These are phyloP conservation scores for Anthracocystis walkeri DNA, from an alignment of 1,284 basidiomycete species.

Conservation along the genomic window DNA sequence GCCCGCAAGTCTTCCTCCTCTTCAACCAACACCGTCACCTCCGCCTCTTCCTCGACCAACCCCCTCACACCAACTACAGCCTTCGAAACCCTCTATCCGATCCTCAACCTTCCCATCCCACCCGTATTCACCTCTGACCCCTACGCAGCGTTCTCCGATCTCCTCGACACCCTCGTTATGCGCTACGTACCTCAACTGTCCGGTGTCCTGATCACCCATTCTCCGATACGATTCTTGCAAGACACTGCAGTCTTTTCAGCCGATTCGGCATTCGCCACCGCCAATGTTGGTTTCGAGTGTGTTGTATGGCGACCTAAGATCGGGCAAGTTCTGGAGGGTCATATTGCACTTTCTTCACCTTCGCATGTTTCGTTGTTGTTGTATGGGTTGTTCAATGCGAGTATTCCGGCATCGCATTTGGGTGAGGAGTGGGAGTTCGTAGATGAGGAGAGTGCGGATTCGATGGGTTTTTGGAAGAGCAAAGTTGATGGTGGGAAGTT, in stretches of 20 bases:
- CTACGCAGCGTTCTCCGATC: conserved; percentile 56
- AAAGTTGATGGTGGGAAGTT: conserved; percentile 78
- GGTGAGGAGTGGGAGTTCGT: conserved; percentile 86
- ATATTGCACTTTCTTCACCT: conserved; percentile 88
- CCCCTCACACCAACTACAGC: conserved; percentile 27
- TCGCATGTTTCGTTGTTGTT: conserved; percentile 93
- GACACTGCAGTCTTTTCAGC: conserved; percentile 79
- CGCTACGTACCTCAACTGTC: conserved; percentile 83
- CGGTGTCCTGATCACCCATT: conserved; percentile 89
- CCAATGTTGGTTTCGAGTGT: conserved; percentile 81
- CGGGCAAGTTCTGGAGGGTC: conserved; percentile 86
- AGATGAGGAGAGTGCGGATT: conserved; percentile 69
- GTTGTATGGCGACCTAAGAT: conserved; percentile 89
- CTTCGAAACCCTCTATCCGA: conserved; percentile 55
- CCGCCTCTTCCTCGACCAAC: neutral
- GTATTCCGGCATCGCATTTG: conserved; percentile 92
- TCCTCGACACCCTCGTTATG: conserved; percentile 68
- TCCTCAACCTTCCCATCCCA: conserved; percentile 62
- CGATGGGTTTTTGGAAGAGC: conserved; percentile 82
- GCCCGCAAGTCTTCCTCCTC: conserved; percentile 30
- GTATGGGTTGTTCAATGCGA: conserved; percentile 95
- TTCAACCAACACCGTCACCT: neutral
- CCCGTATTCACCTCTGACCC: conserved; percentile 58
- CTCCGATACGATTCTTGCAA: conserved; percentile 79
- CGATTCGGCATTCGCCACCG: conserved; percentile 88